Conservation (phyloP, 1,284 basidiomycete species). For the Naganishia cerealis region DNA sequence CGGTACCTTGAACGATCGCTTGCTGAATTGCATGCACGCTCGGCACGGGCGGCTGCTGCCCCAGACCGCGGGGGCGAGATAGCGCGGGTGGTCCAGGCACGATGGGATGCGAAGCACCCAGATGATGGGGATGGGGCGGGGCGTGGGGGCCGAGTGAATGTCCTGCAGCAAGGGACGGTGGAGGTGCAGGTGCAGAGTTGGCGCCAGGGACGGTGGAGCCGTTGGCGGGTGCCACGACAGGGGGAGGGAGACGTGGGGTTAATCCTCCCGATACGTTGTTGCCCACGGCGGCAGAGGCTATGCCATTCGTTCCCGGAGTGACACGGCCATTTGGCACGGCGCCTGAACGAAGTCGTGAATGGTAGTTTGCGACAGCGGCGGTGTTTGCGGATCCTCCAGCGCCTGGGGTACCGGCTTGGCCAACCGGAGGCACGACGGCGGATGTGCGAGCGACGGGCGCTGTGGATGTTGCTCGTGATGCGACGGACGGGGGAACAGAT, state of each 20-base stretch:
- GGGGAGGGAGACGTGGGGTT: background rate
- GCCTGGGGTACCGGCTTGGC: background rate
- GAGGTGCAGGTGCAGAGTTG: background rate
- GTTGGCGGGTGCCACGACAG: background rate
- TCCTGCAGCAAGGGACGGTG: background rate
- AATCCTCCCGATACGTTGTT: background rate
- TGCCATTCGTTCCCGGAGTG: background rate
- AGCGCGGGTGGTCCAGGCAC: background rate
- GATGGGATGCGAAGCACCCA: background rate
- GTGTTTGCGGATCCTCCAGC: background rate
- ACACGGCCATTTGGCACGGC: background rate
- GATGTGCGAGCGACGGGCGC: background rate
- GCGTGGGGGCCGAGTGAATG: background rate
- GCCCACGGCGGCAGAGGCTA: background rate
- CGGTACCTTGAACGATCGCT: slow-evolving; percentile 33
- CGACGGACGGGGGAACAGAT: background rate
- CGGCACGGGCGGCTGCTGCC: background rate
- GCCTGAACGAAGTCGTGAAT: slow-evolving; percentile 8
- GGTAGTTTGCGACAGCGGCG: background rate
- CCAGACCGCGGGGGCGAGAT: background rate
- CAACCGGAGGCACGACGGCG: background rate
- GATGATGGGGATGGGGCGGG: slow-evolving; percentile 1
- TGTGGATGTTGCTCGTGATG: background rate
- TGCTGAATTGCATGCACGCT: slow-evolving; percentile 28
- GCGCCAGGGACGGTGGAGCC: background rate